Base-by-base conservation (phyloP, 352 stramenopile genomes). In the Phytophthora ohioensis region DNA sequence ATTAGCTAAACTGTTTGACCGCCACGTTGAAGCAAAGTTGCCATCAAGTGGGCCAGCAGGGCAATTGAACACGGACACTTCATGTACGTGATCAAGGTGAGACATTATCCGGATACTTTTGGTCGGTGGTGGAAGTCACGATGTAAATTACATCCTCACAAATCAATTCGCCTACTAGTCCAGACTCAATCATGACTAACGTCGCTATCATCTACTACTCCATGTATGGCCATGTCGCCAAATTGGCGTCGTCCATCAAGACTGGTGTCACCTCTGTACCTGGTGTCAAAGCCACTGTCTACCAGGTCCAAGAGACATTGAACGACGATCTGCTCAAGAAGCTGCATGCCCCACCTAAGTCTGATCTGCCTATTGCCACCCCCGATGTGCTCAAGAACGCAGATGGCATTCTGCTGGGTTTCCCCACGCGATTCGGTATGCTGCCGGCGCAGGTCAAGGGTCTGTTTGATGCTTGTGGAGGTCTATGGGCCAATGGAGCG, bases 321-420 rank as follows among this genome's bases (percentile, higher is more conserved):
- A 67, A 79, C 15, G 81, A 91, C 5, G 82, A 93, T 5, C 69
- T 97, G 27, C 82, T 96, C 34, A 76, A 63, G 10, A 82, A 87
- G 41, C 89, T 97, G 72, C 67, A 80, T 58, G 90, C 91, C 13
- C 74, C 85, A 34, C 76, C 88, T 42, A 94, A 93, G 72, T 46
- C 78, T 13, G 79, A 84, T 47, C 38, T 81, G 36, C 84, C 87
- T 27, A 59, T 93, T 21, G 85, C 86, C 11, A 84, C 79, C 7
- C 64, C 88, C 0, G 76, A 88, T 10, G 81, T 89, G 41, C 75
- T 97, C 27, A 72, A 74, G 35, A 73, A 92, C 43, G 77, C 79
- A 4, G 91, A 97, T 63, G 91, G 88, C 54, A 87, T 97, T 60
- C 55, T 97, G 2, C 88, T 97, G 60, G 91, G 91, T 41, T 69